Base-by-base conservation (phyloP, 805 yeast species). In the Komagataella ulmi region DNA sequence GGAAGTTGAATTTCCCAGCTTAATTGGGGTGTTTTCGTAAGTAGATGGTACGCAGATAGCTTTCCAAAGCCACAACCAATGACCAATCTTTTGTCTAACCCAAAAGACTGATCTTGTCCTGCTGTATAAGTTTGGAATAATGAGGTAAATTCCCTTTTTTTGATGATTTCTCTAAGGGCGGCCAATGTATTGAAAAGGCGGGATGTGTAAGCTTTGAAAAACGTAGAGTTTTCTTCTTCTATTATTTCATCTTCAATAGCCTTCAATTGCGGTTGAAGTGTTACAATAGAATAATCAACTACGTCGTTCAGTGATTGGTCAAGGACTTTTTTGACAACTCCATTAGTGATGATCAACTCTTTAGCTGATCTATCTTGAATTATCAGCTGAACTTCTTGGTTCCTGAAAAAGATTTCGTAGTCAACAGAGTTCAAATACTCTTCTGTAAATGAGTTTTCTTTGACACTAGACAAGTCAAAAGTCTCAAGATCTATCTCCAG, bases 81-180 rank as follows among this genome's bases (percentile, higher is more conserved):
- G 2, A 77, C 60, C 24, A 79, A 54, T 4, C 61, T 59, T 53
- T 78, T 77, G 6, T 64, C 58, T 40, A 74, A 69, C 1, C 83
- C 83, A 64, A 79, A 78, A 24, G 64, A 69, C 12, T 52, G 50
- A 40, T 53, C 50, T 24, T 47, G 52, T 36, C 53, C 54, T 7
- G 58, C 57, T 7, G n/a, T 30, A 12, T 30, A 8, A 30, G n/a
- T 7, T 4, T 30, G 6, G 14, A 30, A 30, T 30, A 30, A 30
- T 10, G 40, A 30, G 8, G 12, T 10, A 10, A 30, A 30, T 30
- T 30, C 40, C 8, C 40, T 30, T 14, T 30, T 10, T 10, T 14
- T 30, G 40, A 30, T 30, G 14, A 10, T 30, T 10, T 30, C n/a
- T 12, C 10, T 10, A 10, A 30, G n/a, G 40, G 40, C 40, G 4